Evolutionary conservation across 441 rosid species (phyloP).

Genomic region (Isatis lusitanica): DNA sequence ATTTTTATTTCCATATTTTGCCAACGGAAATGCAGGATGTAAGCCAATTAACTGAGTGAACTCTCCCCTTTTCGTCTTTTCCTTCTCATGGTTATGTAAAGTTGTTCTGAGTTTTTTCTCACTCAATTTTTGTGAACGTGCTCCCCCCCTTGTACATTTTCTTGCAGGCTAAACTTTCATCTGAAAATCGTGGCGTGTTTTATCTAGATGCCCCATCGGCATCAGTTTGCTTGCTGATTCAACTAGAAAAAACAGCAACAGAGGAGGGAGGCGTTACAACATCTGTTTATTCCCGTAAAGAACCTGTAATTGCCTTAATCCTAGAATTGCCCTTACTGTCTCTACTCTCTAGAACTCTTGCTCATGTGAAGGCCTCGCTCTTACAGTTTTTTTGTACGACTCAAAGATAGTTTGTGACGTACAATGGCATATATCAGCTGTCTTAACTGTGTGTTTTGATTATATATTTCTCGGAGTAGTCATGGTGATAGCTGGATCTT

Average conservation of each 20-base stretch:
- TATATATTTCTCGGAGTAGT: slow-evolving; percentile 14
- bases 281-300: slow-evolving; percentile 98
- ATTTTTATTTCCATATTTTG: slow-evolving; percentile 70
- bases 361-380: slow-evolving; percentile 18
- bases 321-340: slow-evolving; percentile 12
- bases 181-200: slow-evolving; percentile 81
- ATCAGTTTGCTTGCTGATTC: slow-evolving; percentile 86
- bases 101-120: background rate
- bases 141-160: slow-evolving; percentile 17
- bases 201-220: slow-evolving; percentile 95
- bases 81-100: slow-evolving; percentile 14
- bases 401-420: slow-evolving; percentile 5
- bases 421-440: slow-evolving; percentile 5
- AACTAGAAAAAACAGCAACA: slow-evolving; percentile 91
- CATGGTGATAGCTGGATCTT: background rate
- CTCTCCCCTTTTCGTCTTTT: background rate
- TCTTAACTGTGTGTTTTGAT: slow-evolving; percentile 9
- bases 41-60: slow-evolving; percentile 40
- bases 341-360: background rate
- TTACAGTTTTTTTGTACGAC: slow-evolving; percentile 13
- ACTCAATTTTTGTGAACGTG: slow-evolving; percentile 3
- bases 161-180: slow-evolving; percentile 62
- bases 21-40: slow-evolving; percentile 88
- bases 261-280: slow-evolving; percentile 96
- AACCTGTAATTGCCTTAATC: slow-evolving; percentile 67